phyloP scores from a whole-genome alignment of 1,284 basidiomycete genomes.

The Sanghuangporus sanghuang region DNA sequence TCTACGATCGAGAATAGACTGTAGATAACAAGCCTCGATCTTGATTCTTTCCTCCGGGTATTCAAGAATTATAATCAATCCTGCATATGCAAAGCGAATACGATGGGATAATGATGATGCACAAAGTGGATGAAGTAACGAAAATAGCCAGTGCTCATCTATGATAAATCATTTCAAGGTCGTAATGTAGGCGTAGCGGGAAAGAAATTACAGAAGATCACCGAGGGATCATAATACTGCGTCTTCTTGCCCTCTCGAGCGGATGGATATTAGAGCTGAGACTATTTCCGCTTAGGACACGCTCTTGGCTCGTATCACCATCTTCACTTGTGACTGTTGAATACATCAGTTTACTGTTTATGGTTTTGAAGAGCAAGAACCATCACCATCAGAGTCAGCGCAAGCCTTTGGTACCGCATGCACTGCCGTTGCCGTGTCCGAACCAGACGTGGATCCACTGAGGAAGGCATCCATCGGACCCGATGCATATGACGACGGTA shows the following conservation, averaged over 20 bases:
- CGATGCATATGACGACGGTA: conserved; percentile 26
- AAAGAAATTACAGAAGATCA: not conserved
- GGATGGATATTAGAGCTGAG: conserved; percentile 8
- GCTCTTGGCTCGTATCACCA: conserved; percentile 2
- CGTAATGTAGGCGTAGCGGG: not conserved
- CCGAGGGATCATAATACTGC: conserved; percentile 7
- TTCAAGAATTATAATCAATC: too few species aligned
- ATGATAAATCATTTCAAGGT: not conserved
- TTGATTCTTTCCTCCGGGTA: too few species aligned
- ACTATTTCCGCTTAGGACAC: not conserved
- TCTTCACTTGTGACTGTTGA: not conserved
- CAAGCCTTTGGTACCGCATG: not conserved
- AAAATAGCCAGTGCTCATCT: not conserved
- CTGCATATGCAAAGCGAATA: too few species aligned
- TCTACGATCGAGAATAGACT: too few species aligned
- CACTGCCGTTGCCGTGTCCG: not conserved
- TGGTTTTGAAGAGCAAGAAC: not conserved
- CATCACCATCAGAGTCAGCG: conserved; percentile 6
- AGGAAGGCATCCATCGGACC: conserved; percentile 16
- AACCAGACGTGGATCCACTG: not conserved
- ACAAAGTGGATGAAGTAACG: not conserved
- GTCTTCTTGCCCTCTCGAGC: conserved; percentile 11
- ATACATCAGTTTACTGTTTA: not conserved
- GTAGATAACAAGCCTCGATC: too few species aligned
- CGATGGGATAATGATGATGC: too few species aligned